Conservation (phyloP, 208 protist genomes). For the Tritrichomonas musculus region DNA sequence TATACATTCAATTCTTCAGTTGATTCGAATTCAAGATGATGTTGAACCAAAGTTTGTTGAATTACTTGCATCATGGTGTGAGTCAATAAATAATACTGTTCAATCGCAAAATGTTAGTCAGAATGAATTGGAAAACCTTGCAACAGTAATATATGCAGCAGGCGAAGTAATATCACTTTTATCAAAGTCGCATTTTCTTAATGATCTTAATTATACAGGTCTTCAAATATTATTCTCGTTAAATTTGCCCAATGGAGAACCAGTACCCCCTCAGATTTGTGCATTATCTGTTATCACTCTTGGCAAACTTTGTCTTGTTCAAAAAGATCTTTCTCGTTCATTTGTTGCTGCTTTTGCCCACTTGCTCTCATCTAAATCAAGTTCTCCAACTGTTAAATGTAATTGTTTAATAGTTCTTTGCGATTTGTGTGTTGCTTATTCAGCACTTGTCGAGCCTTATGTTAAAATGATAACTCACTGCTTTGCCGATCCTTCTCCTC, state of each 20-base stretch:
- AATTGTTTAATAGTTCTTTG: constrained; percentile 16
- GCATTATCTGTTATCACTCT: neutral
- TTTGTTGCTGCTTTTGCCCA: neutral
- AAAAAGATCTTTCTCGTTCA: neutral
- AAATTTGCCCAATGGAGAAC: neutral
- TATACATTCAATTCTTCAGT: neutral
- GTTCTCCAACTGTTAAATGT: neutral
- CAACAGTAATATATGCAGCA: neutral
- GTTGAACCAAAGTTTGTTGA: neutral
- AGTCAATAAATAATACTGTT: neutral
- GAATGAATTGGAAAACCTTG: neutral
- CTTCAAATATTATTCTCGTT: neutral
- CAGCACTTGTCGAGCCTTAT: constrained; percentile 5
- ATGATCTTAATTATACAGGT: neutral
- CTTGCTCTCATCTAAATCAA: neutral
- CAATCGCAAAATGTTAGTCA: neutral
- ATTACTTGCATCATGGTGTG: neutral
- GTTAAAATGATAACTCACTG: neutral
- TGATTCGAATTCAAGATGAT: neutral
- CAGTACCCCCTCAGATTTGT: neutral
- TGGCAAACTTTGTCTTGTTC: neutral
- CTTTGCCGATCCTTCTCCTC: neutral
- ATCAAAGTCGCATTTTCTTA: neutral
- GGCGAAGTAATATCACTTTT: neutral
- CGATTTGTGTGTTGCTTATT: constrained; percentile 14